phyloP scores from a whole-genome alignment of 2,329 filamentous ascomycete species.

The Fusarium redolens region DNA sequence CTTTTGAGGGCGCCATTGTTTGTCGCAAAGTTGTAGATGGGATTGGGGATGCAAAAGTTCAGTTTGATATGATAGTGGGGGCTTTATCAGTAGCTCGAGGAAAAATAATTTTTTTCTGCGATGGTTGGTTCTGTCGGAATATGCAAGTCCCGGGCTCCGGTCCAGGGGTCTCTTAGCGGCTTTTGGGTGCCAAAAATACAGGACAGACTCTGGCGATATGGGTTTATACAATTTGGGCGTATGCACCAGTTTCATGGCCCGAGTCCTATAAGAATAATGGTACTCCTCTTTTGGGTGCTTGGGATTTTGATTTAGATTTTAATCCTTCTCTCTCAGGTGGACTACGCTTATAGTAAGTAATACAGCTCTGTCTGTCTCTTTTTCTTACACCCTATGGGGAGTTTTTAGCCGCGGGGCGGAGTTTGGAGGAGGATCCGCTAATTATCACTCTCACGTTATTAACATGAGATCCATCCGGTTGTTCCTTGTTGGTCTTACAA shows the following conservation, averaged over 20 bases:
- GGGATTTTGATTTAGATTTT: fast-evolving
- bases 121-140: constrained; percentile 50
- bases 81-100: constrained; percentile 42
- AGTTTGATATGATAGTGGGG: constrained; percentile 48
- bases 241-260: fast-evolving
- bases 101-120: constrained; percentile 46
- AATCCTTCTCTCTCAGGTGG: fast-evolving
- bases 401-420: constrained; percentile 10
- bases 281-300: no score
- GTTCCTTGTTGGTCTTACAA: constrained; percentile 17
- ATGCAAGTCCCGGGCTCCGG: constrained; percentile 50
- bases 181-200: neutral
- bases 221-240: neutral
- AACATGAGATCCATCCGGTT: neutral
- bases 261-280: fast-evolving
- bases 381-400: neutral
- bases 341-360: fast-evolving
- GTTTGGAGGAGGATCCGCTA: constrained; percentile 26
- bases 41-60: constrained; percentile 37
- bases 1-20: constrained; percentile 56
- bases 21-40: constrained; percentile 41
- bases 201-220: neutral
- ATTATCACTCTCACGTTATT: constrained; percentile 2
- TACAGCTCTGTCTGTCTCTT: fast-evolving
- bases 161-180: constrained; percentile 1